Evolutionary conservation across 495 filamentous ascomycete genomes (phyloP), one percentile per base, ranked within the genome.

Genomic region (Corynascus novoguineensis): DNA sequence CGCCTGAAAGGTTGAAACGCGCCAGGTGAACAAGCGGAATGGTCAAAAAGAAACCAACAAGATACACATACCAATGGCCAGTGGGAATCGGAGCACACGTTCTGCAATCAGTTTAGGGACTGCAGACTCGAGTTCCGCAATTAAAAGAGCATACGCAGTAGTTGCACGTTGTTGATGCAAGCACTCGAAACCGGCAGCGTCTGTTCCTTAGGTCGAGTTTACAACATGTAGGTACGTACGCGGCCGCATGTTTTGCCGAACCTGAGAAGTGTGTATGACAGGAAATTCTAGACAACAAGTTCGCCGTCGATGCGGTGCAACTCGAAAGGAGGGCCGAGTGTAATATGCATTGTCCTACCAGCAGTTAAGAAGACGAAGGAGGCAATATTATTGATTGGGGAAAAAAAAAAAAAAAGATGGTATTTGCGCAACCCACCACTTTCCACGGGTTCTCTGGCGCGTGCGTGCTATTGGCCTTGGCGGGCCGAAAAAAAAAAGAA

Each of bases 31-130:
- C n/a, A n/a, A n/a, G n/a, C n/a, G n/a, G n/a, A n/a, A 24, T 47
- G 32, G 46, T 34, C 46, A 28, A 14, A 2, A 32, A 1, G 28
- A 19, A 22, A 24, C 35, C 50, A 12, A 41, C 22, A 21, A 40
- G 37, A 46, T 9, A 46, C n/a, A n/a, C n/a, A n/a, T 17, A 49
- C 2, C 46, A 32, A 31, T 17, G 31, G 47, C 8, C 5, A 29
- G 15, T 3, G 3, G 29, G 29, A 22, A 35, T n/a, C 4, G 47
- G 31, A 6, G 17, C 2, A 28, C 50, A 52, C 41, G 49, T 55
- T 55, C 46, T 55, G 28, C 41, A 44, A n/a, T n/a, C n/a, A n/a
- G n/a, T 55, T 24, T 29, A 45, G n/a, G n/a, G n/a, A n/a, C 40
- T 44, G 28, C 37, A 41, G n/a, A 8, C 19, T 44, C 40, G 14